Conservation (phyloP, 2,329 filamentous ascomycete genomes). For the Dothistroma septosporum region DNA sequence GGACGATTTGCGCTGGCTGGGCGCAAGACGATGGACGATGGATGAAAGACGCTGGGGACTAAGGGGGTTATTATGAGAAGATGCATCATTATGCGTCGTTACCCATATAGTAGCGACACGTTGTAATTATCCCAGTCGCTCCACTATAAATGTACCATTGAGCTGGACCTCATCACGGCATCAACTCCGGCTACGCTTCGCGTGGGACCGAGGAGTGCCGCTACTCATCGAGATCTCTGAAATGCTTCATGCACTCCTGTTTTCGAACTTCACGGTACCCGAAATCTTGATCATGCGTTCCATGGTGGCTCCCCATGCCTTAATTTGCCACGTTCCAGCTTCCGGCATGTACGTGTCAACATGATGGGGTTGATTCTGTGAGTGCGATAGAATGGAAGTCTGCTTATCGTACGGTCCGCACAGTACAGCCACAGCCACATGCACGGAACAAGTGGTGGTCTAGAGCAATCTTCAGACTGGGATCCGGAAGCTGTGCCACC, state of each 20-base stretch:
- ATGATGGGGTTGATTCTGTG: neutral
- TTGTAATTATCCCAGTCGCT: neutral
- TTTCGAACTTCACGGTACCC: neutral
- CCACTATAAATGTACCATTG: neutral
- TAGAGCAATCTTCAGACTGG: constrained; percentile 2
- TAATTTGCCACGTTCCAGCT: neutral
- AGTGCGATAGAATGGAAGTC: neutral
- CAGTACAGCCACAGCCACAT: neutral
- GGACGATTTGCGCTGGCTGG: neutral
- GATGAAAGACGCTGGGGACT: neutral
- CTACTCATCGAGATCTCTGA: neutral
- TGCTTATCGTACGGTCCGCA: neutral
- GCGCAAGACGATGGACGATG: neutral
- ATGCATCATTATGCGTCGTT: neutral
- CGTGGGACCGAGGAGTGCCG: too few relatives aligned
- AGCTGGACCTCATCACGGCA: neutral
- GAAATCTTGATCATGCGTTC: neutral
- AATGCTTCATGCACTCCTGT: neutral
- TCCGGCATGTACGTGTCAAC: neutral
- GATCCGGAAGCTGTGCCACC: neutral
- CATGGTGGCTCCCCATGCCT: neutral
- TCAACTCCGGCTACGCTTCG: neutral
- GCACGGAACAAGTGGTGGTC: neutral
- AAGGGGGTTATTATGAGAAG: neutral
- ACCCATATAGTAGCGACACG: neutral